Evolutionary conservation across 768 basidiomycete genomes (phyloP), one percentile per base, ranked within the genome.

Genomic region (Lentinula aciculospora): DNA sequence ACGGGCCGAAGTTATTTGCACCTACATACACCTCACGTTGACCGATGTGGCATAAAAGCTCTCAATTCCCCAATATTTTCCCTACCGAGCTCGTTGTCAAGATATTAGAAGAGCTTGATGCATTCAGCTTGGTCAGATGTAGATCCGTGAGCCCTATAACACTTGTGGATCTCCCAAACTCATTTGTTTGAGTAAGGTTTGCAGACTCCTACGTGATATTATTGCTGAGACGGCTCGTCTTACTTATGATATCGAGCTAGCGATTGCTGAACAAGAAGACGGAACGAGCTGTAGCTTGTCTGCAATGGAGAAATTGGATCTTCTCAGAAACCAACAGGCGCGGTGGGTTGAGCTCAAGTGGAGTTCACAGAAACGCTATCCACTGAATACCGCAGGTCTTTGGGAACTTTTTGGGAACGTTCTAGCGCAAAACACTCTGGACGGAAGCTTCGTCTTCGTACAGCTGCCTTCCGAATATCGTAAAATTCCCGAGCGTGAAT

Each of bases 401-500:
- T 85, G 84, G 75, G 84, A 86, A 61, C 73, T 86, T 0, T 84
- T 74, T 58, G 84, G 83, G 2, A 80, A 81, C 10, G 77, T 85
- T 12, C 65, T 86, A 8, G 83, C 73, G 1, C 81, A 82, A 62
- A 68, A 62, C 2, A 65, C 61, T 7, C 37, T 56, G n/a, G 59
- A 62, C 6, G 61, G 66, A 5, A 66, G 64, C 1, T 67, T 85
- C 32, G 62, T 61, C 15, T 83, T 84, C 63, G 67, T 68, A 55
- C 75, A 75, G 50, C 73, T 85, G 10, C 81, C 83, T 17, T 84
- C 83, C 8, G 63, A 64, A 27, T 66, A 71, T 48, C 77, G 81
- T 23, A 70, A 66, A n/a, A 81, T 85, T 58, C 62, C 76, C 51
- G 72, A 76, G 48, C 70, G 69, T 36, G 62, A 68, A 15, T 85